These are phyloP conservation scores for Ramularia endophylla DNA, from an alignment of 2,329 filamentous ascomycete genomes.

Conservation along the genomic window DNA sequence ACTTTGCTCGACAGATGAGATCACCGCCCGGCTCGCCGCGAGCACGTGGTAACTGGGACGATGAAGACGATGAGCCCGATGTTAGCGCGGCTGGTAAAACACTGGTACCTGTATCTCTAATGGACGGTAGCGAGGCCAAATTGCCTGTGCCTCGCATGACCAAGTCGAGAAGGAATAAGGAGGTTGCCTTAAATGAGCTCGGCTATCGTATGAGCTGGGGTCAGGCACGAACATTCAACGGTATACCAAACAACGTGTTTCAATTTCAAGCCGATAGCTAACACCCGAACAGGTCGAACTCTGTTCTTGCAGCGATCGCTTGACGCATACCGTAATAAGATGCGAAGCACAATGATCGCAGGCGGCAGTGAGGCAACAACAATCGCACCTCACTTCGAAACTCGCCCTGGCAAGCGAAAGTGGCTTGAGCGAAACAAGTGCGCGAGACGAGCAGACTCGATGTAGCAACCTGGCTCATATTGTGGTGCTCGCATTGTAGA, in stretches of 20 bases:
- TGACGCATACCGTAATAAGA: constrained; percentile 91
- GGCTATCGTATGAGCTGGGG: constrained; percentile 96
- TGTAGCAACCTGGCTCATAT: no score
- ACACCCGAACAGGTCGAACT: constrained; percentile 16
- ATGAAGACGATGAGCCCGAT: constrained; percentile 47
- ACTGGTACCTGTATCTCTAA: constrained; percentile 43
- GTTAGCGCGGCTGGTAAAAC: constrained; percentile 36
- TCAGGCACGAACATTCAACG: constrained; percentile 86
- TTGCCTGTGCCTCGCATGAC: constrained; percentile 70
- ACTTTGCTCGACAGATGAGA: constrained; percentile 91
- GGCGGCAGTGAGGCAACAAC: constrained; percentile 68
- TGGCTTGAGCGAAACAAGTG: constrained; percentile 45
- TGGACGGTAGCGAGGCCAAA: constrained; percentile 66
- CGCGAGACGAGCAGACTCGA: constrained; percentile 15
- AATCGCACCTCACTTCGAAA: constrained; percentile 82
- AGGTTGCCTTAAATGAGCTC: constrained; percentile 86
- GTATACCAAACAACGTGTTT: constrained; percentile 28
- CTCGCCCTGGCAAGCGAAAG: constrained; percentile 72
- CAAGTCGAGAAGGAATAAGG: constrained; percentile 64
- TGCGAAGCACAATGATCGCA: constrained; percentile 71
- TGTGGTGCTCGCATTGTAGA: no score
- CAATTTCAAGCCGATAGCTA: constrained; percentile 11
- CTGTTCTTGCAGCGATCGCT: constrained; percentile 49
- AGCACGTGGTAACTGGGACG: constrained; percentile 67
- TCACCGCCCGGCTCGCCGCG: constrained; percentile 71